Percentiles rank a stretch among this genome's conserved stretches.
phyloP scores from a whole-genome alignment of 257 asterid species.

The Forsythia suspensa region DNA sequence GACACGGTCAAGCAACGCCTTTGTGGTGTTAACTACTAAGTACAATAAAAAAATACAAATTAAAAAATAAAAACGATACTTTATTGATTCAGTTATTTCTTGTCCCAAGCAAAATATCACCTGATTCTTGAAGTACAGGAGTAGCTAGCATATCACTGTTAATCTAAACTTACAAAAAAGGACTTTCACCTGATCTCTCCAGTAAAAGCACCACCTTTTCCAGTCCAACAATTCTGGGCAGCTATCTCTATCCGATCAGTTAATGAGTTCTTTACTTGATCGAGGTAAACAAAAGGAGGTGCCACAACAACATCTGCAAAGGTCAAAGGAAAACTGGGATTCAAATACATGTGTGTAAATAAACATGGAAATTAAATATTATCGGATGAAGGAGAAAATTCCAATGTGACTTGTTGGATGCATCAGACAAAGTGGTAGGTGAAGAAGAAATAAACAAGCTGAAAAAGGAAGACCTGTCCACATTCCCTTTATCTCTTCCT shows the following conservation, averaged over 20 bases:
- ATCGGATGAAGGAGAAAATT: neutral
- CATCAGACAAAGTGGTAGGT: neutral
- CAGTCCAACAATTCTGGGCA: conserved; percentile 96
- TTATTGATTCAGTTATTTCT: conserved; percentile 1
- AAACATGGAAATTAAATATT: neutral
- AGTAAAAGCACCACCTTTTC: conserved; percentile 99
- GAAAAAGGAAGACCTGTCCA: neutral
- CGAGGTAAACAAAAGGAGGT: conserved; percentile 95
- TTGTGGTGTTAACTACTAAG: neutral
- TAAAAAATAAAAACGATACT: neutral
- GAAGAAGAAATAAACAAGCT: neutral
- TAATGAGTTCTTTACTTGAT: conserved; percentile 80
- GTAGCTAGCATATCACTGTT: neutral
- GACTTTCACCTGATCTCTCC: conserved; percentile 89
- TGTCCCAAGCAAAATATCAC: conserved; percentile 9
- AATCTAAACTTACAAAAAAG: neutral
- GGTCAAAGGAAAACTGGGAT: conserved; percentile 17
- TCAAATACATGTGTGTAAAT: neutral
- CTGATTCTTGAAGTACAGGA: conserved; percentile 12
- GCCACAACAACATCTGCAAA: conserved; percentile 90
- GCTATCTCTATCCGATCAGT: conserved; percentile 73
- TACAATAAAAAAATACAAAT: neutral
- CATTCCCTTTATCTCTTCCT: neutral
- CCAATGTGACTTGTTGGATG: neutral
- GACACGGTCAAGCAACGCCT: neutral